These are phyloP conservation scores for Nakaseomyces sp. DNA, from an alignment of 1,139 yeast species.

Conservation along the genomic window DNA sequence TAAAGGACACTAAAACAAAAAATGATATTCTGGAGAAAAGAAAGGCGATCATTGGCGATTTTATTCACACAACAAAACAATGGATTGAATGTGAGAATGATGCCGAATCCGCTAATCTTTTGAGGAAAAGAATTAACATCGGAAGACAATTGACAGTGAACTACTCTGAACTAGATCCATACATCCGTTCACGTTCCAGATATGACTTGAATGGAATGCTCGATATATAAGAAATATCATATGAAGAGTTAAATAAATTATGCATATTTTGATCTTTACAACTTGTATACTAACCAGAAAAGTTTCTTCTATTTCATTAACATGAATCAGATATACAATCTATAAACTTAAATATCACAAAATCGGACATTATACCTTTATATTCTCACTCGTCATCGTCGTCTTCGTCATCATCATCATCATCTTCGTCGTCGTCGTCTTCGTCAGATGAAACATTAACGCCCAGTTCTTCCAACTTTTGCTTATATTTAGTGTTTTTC, in stretches of 20 bases:
- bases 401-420: slow-evolving; percentile 30
- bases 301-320: too few relatives aligned
- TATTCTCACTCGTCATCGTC: slow-evolving; percentile 16
- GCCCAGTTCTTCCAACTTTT: slow-evolving; percentile 41
- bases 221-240: neutral
- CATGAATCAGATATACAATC: too few relatives aligned
- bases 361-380: too few relatives aligned
- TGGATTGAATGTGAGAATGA: slow-evolving; percentile 54
- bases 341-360: too few relatives aligned
- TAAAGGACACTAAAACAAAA: slow-evolving; percentile 38
- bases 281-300: too few relatives aligned
- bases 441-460: slow-evolving; percentile 45
- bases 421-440: slow-evolving; percentile 44
- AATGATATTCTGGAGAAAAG: slow-evolving; percentile 41
- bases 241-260: too few relatives aligned
- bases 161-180: slow-evolving; percentile 59
- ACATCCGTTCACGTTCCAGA: slow-evolving; percentile 54
- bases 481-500: slow-evolving; percentile 50
- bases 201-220: slow-evolving; percentile 49
- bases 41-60: slow-evolving; percentile 37
- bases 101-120: slow-evolving; percentile 36
- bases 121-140: slow-evolving; percentile 41
- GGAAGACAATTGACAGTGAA: slow-evolving; percentile 44
- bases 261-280: too few relatives aligned
- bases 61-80: slow-evolving; percentile 47